phyloP scores from a whole-genome alignment of 805 yeast genomes.

The Cyberlindnera americana region DNA sequence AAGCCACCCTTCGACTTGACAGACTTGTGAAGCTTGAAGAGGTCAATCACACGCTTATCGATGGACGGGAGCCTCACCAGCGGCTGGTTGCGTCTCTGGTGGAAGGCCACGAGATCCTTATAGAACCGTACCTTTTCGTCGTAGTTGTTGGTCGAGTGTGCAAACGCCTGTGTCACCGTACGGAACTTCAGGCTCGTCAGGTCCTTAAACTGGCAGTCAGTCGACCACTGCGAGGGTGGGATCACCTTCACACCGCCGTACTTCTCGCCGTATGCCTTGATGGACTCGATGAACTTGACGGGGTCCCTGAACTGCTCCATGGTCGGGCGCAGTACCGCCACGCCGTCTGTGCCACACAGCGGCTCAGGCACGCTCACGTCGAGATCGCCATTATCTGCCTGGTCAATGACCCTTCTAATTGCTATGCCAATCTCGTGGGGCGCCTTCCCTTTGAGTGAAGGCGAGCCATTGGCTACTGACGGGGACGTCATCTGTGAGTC shows the following conservation, averaged over 20 bases:
- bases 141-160: constrained; percentile 38
- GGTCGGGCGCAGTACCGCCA: constrained; percentile 33
- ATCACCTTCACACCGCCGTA: constrained; percentile 67
- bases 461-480: no score
- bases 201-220: constrained; percentile 31
- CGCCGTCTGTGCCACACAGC: not conserved
- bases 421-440: not conserved
- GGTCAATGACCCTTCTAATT: not conserved
- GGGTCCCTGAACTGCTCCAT: constrained; percentile 55
- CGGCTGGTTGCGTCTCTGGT: constrained; percentile 28
- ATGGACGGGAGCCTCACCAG: constrained; percentile 55
- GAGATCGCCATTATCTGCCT: no score
- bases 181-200: constrained; percentile 50
- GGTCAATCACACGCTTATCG: constrained; percentile 62
- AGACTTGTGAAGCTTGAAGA: constrained; percentile 52
- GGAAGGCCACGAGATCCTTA: constrained; percentile 41
- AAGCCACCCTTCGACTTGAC: constrained; percentile 69
- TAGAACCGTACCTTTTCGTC: constrained; percentile 46
- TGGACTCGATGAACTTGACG: constrained; percentile 44
- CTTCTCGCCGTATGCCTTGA: constrained; percentile 41
- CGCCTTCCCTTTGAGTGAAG: not conserved
- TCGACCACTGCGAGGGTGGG: constrained; percentile 45
- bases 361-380: constrained; percentile 1
- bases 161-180: constrained; percentile 45
- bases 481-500: not conserved